These are phyloP conservation scores for Sugiyamaella grinbergsii DNA, from an alignment of 1,139 yeast genomes.

Conservation along the genomic window DNA sequence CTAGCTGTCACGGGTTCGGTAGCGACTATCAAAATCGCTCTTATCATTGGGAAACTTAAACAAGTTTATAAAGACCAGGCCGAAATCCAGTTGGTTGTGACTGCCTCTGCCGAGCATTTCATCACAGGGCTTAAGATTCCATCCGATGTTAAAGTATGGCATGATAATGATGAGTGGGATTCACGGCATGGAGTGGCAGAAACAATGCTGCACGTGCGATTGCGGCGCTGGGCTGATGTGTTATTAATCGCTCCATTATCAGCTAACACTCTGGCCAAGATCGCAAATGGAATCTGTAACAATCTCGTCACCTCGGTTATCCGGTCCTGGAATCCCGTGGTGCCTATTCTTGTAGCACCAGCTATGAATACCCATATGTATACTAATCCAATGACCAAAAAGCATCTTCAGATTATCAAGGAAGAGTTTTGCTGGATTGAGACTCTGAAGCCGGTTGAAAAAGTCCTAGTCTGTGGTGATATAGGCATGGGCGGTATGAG, in stretches of 20 bases:
- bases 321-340: slow-evolving; percentile 90
- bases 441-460: slow-evolving; percentile 87
- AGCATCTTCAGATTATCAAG: slow-evolving; percentile 64
- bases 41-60: slow-evolving; percentile 33
- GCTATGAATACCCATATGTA: slow-evolving; percentile 98
- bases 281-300: slow-evolving; percentile 89
- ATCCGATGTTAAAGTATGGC: slow-evolving; percentile 84
- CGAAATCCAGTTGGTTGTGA: slow-evolving; percentile 82
- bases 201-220: slow-evolving; percentile 79
- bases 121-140: slow-evolving; percentile 75
- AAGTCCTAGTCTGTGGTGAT: slow-evolving; percentile 92
- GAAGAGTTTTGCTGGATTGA: slow-evolving; percentile 74
- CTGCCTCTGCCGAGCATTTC: slow-evolving; percentile 82
- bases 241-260: slow-evolving; percentile 89
- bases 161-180: slow-evolving; percentile 93
- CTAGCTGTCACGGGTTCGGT: slow-evolving; percentile 96
- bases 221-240: slow-evolving; percentile 94
- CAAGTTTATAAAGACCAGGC: slow-evolving; percentile 44
- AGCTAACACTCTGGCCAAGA: slow-evolving; percentile 90
- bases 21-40: slow-evolving; percentile 79
- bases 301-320: slow-evolving; percentile 78
- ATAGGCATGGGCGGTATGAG: slow-evolving; percentile 98
- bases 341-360: slow-evolving; percentile 86
- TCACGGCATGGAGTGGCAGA: slow-evolving; percentile 55
- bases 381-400: slow-evolving; percentile 88